Evolutionary conservation across 805 yeast genomes (phyloP).

Genomic region (Metschnikowia bowlesiae): DNA sequence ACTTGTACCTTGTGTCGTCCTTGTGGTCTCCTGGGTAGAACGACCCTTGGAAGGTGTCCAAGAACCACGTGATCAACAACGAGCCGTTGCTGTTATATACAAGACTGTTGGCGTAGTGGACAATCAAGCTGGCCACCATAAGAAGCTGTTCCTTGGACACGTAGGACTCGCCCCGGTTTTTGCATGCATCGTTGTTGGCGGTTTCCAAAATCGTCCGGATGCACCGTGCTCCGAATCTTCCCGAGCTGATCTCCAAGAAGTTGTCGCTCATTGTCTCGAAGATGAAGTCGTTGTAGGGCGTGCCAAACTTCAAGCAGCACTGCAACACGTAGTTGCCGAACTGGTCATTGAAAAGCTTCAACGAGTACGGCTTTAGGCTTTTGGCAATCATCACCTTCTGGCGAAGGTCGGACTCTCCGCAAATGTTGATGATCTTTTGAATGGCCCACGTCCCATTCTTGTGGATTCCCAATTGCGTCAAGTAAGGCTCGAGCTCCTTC

Average conservation of each 20-base stretch:
- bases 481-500: conserved; percentile 66
- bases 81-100: conserved; percentile 86
- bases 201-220: conserved; percentile 90
- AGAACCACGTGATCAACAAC: conserved; percentile 84
- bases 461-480: conserved; percentile 91
- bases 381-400: conserved; percentile 59
- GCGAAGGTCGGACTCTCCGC: conserved; percentile 40
- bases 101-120: conserved; percentile 71
- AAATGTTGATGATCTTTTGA: conserved; percentile 80
- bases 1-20: conserved; percentile 43
- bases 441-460: conserved; percentile 99
- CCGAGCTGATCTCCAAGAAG: conserved; percentile 77
- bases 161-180: conserved; percentile 10
- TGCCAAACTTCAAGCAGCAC: conserved; percentile 84
- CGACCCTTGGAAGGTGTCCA: conserved; percentile 57
- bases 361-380: conserved; percentile 74
- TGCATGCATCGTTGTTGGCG: conserved; percentile 41
- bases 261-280: conserved; percentile 76
- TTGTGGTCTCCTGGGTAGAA: conserved; percentile 33
- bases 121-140: conserved; percentile 71
- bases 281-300: conserved; percentile 85
- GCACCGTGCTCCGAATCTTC: conserved; percentile 93
- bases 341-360: conserved; percentile 86
- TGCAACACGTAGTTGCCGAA: conserved; percentile 96
- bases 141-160: conserved; percentile 59